phyloP scores from a whole-genome alignment of 257 asterid species.

The Echium plantagineum region DNA sequence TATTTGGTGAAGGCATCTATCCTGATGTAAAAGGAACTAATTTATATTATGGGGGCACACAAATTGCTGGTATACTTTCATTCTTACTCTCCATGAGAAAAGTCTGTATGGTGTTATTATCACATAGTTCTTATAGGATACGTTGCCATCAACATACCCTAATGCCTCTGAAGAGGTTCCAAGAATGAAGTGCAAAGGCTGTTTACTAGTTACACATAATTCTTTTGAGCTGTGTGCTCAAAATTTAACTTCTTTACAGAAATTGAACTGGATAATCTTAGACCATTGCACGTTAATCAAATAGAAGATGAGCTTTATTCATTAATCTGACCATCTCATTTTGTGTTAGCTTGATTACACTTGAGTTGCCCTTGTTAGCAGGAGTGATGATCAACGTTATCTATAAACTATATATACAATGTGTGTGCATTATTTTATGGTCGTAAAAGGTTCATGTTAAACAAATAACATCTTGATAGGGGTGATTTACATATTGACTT shows the following conservation, averaged over 20 bases:
- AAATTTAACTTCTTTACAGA: no score
- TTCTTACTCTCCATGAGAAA: neutral
- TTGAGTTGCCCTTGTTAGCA: no score
- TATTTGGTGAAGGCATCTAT: constrained; percentile 54
- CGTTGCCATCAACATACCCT: no score
- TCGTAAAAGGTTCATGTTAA: no score
- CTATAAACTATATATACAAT: neutral
- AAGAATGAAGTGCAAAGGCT: no score
- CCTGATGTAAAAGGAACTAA: constrained; percentile 85
- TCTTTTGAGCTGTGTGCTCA: no score
- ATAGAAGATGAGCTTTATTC: neutral
- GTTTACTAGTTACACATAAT: no score
- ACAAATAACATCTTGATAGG: no score
- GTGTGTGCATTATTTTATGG: neutral
- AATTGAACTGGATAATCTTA: no score
- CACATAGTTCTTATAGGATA: no score
- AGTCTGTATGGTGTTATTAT: neutral
- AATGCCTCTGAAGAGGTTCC: no score
- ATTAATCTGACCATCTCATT: neutral
- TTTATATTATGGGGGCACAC: constrained; percentile 81
- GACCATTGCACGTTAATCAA: neutral
- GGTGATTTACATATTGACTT: neutral
- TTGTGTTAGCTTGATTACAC: neutral
- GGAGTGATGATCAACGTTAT: neutral
- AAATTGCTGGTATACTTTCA: constrained; percentile 59